phyloP scores from a whole-genome alignment of 345 rosid species.

The Pistacia integerrima region DNA sequence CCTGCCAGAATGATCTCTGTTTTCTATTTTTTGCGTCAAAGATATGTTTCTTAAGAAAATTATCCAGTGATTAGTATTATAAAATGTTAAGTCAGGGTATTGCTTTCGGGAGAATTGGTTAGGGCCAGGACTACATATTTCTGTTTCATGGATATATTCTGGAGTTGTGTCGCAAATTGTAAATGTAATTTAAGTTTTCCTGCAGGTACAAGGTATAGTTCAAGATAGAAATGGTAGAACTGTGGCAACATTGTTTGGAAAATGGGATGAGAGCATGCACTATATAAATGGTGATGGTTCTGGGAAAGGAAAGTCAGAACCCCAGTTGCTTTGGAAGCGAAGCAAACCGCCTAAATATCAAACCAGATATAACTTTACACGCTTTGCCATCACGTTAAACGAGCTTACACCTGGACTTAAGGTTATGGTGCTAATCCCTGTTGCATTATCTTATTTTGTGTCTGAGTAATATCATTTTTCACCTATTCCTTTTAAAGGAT shows the following conservation, averaged over 20 bases:
- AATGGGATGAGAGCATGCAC: constrained; percentile 51
- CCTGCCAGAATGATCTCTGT: background rate
- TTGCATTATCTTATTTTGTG: background rate
- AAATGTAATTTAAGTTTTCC: background rate
- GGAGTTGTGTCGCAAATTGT: background rate
- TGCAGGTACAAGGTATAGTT: constrained; percentile 40
- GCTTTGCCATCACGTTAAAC: constrained; percentile 42
- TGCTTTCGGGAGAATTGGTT: background rate
- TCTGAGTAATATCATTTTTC: background rate
- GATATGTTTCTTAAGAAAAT: background rate
- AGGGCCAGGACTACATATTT: background rate
- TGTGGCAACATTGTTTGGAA: constrained; percentile 43
- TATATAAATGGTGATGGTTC: constrained; percentile 26
- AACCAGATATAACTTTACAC: constrained; percentile 39
- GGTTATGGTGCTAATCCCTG: constrained; percentile 8
- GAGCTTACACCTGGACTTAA: constrained; percentile 43
- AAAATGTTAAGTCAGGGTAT: background rate
- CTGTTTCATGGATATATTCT: background rate
- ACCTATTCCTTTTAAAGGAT: background rate
- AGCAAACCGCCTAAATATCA: constrained; percentile 29
- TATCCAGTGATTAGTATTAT: background rate
- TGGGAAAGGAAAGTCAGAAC: constrained; percentile 26
- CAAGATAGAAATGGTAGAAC: constrained; percentile 42
- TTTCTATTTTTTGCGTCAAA: too few species aligned
- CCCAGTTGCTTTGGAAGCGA: constrained; percentile 39